Conservation (phyloP, 1,139 yeast genomes). For the Lodderomyces margitis region DNA sequence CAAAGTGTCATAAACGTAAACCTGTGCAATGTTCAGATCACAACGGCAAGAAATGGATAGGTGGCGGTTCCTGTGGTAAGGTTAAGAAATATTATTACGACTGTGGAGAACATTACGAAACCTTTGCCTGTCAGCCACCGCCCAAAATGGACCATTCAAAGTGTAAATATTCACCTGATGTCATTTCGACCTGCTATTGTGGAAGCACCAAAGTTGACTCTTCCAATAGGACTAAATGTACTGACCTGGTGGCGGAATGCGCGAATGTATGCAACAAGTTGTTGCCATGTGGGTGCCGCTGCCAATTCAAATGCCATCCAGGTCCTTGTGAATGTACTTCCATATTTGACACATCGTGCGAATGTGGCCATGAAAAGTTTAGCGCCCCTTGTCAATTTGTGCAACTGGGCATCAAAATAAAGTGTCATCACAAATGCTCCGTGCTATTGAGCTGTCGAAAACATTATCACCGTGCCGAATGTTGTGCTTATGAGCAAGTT, state of each 20-base stretch:
- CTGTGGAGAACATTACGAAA: constrained; percentile 68
- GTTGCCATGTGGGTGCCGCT: constrained; percentile 71
- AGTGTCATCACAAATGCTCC: constrained; percentile 73
- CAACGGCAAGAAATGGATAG: constrained; percentile 48
- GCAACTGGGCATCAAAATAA: constrained; percentile 51
- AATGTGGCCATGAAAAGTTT: constrained; percentile 50
- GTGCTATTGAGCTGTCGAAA: constrained; percentile 77
- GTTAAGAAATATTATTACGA: constrained; percentile 51
- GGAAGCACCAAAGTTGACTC: constrained; percentile 47
- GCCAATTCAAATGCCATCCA: constrained; percentile 69
- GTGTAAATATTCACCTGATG: constrained; percentile 66
- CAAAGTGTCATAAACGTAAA: constrained; percentile 50
- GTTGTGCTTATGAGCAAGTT: constrained; percentile 66
- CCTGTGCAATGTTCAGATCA: constrained; percentile 26
- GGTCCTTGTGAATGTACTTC: constrained; percentile 72
- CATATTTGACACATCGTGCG: constrained; percentile 46
- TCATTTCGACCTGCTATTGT: constrained; percentile 70
- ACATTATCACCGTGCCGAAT: constrained; percentile 67
- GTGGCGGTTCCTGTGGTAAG: constrained; percentile 60
- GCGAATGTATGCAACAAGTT: constrained; percentile 58
- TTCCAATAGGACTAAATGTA: constrained; percentile 50
- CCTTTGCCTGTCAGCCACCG: constrained; percentile 61
- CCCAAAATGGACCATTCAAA: constrained; percentile 20
- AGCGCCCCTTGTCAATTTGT: constrained; percentile 63
- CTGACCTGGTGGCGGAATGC: constrained; percentile 80